phyloP scores from a whole-genome alignment of 23 red algal genomes.

The Pyropia yezoensis region DNA sequence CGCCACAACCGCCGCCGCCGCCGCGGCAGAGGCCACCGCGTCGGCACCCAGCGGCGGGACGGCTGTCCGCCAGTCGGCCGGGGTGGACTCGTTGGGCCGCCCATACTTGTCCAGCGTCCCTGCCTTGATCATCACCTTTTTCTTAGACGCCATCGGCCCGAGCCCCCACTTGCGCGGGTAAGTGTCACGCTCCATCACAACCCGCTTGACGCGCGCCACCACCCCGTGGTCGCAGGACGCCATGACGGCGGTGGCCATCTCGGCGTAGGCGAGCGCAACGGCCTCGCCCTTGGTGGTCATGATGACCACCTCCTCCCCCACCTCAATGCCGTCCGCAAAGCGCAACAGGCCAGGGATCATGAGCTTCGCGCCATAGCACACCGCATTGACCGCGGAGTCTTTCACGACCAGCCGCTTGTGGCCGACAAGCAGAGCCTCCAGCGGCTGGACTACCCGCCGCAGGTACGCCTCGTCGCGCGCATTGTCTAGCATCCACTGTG shows the following conservation, averaged over 20 bases:
- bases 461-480: constrained; percentile 82
- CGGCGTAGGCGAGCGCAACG: constrained; percentile 80
- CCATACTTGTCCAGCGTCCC: constrained; percentile 95
- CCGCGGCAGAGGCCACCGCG: background rate
- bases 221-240: constrained; percentile 91
- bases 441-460: constrained; percentile 72
- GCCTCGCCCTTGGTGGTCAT: constrained; percentile 98
- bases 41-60: background rate
- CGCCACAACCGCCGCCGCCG: background rate
- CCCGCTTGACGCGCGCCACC: constrained; percentile 92
- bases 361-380: constrained; percentile 96
- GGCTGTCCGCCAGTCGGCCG: constrained; percentile 34
- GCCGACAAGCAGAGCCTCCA: constrained; percentile 70
- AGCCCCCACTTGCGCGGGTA: constrained; percentile 96
- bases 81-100: constrained; percentile 81
- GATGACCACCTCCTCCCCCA: constrained; percentile 78
- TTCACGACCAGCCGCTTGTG: constrained; percentile 88
- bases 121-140: constrained; percentile 75
- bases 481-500: constrained; percentile 89
- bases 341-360: constrained; percentile 95
- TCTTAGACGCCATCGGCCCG: constrained; percentile 88
- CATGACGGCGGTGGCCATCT: constrained; percentile 95
- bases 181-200: constrained; percentile 92
- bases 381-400: constrained; percentile 79
- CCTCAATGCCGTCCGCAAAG: constrained; percentile 90